Percentiles rank a stretch among this genome's conserved stretches.
phyloP scores from a whole-genome alignment of 352 stramenopile genomes.

The Phytopythium cucurbitacearum region DNA sequence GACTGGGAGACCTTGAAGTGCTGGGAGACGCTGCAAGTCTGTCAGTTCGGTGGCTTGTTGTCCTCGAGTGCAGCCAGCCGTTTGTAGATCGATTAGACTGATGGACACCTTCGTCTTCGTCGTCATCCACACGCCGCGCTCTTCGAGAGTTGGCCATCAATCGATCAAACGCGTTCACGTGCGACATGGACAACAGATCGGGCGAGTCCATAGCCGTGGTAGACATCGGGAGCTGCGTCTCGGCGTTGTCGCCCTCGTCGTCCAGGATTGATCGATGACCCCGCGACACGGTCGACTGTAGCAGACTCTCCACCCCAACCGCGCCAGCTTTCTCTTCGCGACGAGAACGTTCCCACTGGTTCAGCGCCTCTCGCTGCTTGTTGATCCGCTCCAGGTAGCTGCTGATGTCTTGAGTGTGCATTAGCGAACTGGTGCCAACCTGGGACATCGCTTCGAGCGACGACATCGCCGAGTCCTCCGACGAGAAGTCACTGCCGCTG shows the following conservation, averaged over 20 bases:
- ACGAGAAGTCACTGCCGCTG: neutral
- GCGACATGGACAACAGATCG: constrained; percentile 25
- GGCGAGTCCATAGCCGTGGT: constrained; percentile 27
- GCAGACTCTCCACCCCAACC: neutral
- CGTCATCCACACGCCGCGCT: constrained; percentile 4
- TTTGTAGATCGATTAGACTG: neutral
- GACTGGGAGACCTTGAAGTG: constrained; percentile 6
- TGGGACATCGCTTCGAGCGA: constrained; percentile 5
- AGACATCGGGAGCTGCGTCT: constrained; percentile 25
- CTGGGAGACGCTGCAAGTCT: neutral
- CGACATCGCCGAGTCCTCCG: neutral
- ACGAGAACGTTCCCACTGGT: constrained; percentile 37
- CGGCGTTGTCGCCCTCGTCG: constrained; percentile 14
- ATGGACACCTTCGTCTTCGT: constrained; percentile 4
- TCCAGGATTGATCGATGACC: constrained; percentile 1
- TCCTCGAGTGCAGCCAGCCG: constrained; percentile 1
- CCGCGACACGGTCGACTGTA: neutral
- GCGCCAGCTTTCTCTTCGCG: neutral
- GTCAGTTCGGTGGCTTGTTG: constrained; percentile 1
- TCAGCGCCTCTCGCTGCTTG: constrained; percentile 39
- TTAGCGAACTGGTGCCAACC: constrained; percentile 13
- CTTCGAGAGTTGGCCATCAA: constrained; percentile 1
- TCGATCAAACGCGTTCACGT: constrained; percentile 8
- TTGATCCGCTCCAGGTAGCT: constrained; percentile 46
- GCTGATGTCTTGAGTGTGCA: constrained; percentile 51